These are phyloP conservation scores for Phaeotremella skinneri DNA, from an alignment of 768 basidiomycete species.

Conservation along the genomic window DNA sequence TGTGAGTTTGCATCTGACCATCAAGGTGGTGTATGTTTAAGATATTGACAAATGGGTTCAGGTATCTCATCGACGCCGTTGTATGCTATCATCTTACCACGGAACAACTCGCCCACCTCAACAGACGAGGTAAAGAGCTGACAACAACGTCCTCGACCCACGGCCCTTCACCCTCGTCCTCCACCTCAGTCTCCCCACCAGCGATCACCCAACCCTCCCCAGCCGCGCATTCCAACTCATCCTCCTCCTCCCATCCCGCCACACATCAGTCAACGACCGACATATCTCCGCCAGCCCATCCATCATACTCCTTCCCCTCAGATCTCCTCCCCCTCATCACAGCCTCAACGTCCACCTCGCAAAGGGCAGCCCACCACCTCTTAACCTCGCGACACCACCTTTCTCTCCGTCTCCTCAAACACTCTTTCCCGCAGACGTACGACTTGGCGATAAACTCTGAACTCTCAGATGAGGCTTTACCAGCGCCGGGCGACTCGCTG, in stretches of 20 bases:
- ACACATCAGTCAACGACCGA: neutral
- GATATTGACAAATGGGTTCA: too few species aligned
- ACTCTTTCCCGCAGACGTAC: conserved; percentile 33
- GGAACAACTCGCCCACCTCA: conserved; percentile 29
- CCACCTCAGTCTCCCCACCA: conserved; percentile 21
- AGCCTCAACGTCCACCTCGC: conserved; percentile 18
- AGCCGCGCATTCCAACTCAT: conserved; percentile 5
- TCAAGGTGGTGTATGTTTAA: too few species aligned
- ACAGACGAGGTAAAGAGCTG: conserved; percentile 12
- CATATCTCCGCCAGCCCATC: conserved; percentile 4
- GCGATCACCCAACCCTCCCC: conserved; percentile 18
- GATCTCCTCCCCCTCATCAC: conserved; percentile 34
- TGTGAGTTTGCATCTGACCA: conserved; percentile 26
- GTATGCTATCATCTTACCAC: conserved; percentile 31
- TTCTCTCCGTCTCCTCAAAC: conserved; percentile 19
- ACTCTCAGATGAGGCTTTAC: conserved; percentile 30
- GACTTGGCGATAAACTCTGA: conserved; percentile 32
- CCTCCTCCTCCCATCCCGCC: conserved; percentile 14
- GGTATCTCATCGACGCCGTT: conserved; percentile 43
- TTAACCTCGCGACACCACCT: conserved; percentile 37
- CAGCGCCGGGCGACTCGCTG: conserved; percentile 34
- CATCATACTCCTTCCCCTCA: conserved; percentile 12
- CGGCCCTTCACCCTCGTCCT: conserved; percentile 21
- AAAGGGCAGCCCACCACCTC: conserved; percentile 20
- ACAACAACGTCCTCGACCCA: conserved; percentile 10